Base-by-base conservation (phyloP, 306 rosid genomes). In the Styphnolobium japonicum region DNA sequence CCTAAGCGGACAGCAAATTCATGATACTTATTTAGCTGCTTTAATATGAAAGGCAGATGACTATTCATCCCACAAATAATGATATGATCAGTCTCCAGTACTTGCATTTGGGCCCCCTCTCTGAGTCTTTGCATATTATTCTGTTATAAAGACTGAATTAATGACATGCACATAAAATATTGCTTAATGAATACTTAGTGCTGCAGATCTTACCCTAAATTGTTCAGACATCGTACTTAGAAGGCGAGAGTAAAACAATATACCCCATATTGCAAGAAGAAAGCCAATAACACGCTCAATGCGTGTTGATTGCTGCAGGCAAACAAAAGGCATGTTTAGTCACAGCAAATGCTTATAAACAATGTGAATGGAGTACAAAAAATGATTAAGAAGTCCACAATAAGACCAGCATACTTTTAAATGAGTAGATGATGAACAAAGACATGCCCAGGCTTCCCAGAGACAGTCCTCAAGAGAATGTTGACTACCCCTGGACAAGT, bases 361-460 rank as follows among this genome's bases (percentile, higher is more conserved):
- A 82, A 60, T 15, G 14, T 27, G 29, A 23, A 73, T 57, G 74
- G n/a, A 77, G 23, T 23, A 67, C 60, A 14, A 10, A 61, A 69
- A 67, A 48, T 15, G 58, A 76, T 33, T 29, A 77, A 42, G 51
- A 77, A 74, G 42, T 73, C 81, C 27, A 85, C 70, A 76, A 57
- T 73, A 63, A 56, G 31, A 42, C 19, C 16, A 75, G 71, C 87
- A 71, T 85, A 95, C 99, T 79, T 55, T 93, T 85, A 95, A 81
- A 88, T 95, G 96, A 67, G 96, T 91, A 53, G 99, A 89, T 15
- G 99, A 90, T 21, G 96, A 86, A 79, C 90, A 84, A 10, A 95
- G 93, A 64, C 99, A 95, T 76, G 98, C 99, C 99, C 99, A 95
- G 22, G 99, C 99, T 84, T 95, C 99, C 99, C 99, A 95, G 57